Evolutionary conservation across 208 protist species (phyloP), one percentile per base, ranked within the genome.

Genomic region (Leishmania braziliensis): DNA sequence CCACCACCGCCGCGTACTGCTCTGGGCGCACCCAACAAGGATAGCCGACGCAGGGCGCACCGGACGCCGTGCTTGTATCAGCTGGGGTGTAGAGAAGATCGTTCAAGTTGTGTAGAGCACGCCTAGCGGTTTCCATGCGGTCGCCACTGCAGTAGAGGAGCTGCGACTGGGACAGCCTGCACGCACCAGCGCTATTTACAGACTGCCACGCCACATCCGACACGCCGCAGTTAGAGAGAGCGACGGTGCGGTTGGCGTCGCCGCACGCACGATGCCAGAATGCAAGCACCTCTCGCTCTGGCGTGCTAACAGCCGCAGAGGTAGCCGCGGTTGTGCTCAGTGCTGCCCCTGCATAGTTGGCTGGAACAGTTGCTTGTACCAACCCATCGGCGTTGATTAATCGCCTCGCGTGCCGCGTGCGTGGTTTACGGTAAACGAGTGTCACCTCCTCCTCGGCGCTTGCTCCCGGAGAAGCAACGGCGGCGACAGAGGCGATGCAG

Each of bases 51-150:
- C 48, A 80, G 23, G 82, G 82, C 10, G 76, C 33, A 26, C 78
- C 63, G 23, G 68, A 62, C n/a, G 75, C 66, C 1, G 62, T 63
- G 26, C 56, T 53, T 20, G 76, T 82, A 43, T 82, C 60, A 1
- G 51, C 46, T 4, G 83, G 78, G 6, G 71, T 71, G 36, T 83
- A 62, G 39, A 91, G 53, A 26, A 91, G 78, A 39, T 71, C 80
- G 18, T 78, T 58, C 54, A 89, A 62, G 62, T 89, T 85, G 54
- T 75, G 51, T 14, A 90, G 80, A 23, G 85, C 82, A 68, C 85
- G 86, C 16, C 86, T 8, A n/a, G 87, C 87, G 5, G 84, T 87
- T 51, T 81, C 79, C 51, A 92, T 62, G 18, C 89, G 87, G 48
- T 88, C 80, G 33, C 20, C 69, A 46, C 79, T 80, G 72, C 82